Percentiles rank a stretch among this genome's conserved stretches.
phyloP scores from a whole-genome alignment of 225 moss, liverwort and hornwort genomes.

The Lunularia cruciata region DNA sequence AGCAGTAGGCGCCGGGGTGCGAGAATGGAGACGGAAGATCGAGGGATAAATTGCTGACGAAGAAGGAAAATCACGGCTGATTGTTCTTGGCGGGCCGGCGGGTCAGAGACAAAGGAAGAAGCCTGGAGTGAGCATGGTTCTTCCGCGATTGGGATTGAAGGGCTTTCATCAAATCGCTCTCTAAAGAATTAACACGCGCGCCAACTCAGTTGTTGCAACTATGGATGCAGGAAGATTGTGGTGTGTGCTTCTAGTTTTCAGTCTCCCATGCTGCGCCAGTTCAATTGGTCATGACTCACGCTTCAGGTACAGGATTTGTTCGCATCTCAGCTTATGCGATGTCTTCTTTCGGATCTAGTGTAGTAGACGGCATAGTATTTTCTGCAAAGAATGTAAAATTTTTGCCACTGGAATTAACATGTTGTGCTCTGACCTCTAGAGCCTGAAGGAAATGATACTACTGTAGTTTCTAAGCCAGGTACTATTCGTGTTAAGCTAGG shows the following conservation, averaged over 20 bases:
- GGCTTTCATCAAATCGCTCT: too few species aligned
- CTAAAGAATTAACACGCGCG: too few species aligned
- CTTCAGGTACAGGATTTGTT: neutral
- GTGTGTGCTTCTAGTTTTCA: neutral
- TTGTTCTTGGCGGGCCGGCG: too few species aligned
- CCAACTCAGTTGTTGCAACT: too few species aligned
- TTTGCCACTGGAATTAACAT: neutral
- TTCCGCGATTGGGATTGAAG: too few species aligned
- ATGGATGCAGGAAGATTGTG: conserved; percentile 7
- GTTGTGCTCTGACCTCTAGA: too few species aligned
- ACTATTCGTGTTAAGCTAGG: neutral
- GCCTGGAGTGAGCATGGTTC: too few species aligned
- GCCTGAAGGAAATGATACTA: neutral
- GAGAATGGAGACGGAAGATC: too few species aligned
- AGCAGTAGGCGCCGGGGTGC: too few species aligned
- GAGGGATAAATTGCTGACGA: too few species aligned
- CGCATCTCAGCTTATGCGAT: neutral
- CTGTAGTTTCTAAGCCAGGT: neutral
- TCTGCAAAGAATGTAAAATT: neutral
- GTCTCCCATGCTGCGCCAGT: neutral
- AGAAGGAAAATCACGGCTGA: too few species aligned
- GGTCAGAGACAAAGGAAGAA: too few species aligned
- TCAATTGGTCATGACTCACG: neutral
- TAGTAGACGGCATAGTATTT: neutral
- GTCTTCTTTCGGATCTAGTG: neutral